Conservation (phyloP, 2,329 filamentous ascomycete genomes). For the Mariannaea elegans region DNA sequence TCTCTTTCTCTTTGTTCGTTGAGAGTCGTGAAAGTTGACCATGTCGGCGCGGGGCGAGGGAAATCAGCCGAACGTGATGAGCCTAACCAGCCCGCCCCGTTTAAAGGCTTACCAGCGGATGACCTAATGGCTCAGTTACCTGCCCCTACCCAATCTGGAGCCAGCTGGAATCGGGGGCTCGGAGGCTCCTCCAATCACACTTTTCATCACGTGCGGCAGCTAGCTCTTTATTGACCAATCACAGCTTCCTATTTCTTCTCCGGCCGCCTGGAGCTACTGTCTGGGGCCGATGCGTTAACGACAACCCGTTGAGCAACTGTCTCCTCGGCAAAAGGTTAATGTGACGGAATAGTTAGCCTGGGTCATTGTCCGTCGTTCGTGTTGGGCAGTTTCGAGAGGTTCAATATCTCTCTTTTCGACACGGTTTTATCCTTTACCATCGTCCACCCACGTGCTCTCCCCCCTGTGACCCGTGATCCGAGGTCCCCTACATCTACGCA, state of each 20-base stretch:
- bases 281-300: constrained; percentile 32
- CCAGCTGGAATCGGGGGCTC: not conserved
- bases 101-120: constrained; percentile 11
- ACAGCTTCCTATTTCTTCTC: constrained; percentile 26
- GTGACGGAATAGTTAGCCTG: constrained; percentile 17
- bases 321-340: constrained; percentile 23
- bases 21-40: constrained; percentile 12
- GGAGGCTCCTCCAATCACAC: constrained; percentile 1
- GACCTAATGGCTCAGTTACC: constrained; percentile 16
- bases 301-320: constrained; percentile 22
- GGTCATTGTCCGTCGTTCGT: constrained; percentile 15
- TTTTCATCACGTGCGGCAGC: constrained; percentile 18
- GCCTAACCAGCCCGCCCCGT: not conserved
- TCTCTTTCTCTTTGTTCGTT: not conserved
- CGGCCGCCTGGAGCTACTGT: constrained; percentile 23
- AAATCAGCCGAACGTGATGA: constrained; percentile 18
- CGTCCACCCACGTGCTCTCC: not conserved
- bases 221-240: constrained; percentile 24
- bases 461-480: constrained; percentile 26
- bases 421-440: not conserved
- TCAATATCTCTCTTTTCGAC: not conserved
- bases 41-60: constrained; percentile 19
- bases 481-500: constrained; percentile 11
- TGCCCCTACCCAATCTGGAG: constrained; percentile 1
- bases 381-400: not conserved